phyloP scores from a whole-genome alignment of 495 filamentous ascomycete species.

The Aspergillus ellipticus region DNA sequence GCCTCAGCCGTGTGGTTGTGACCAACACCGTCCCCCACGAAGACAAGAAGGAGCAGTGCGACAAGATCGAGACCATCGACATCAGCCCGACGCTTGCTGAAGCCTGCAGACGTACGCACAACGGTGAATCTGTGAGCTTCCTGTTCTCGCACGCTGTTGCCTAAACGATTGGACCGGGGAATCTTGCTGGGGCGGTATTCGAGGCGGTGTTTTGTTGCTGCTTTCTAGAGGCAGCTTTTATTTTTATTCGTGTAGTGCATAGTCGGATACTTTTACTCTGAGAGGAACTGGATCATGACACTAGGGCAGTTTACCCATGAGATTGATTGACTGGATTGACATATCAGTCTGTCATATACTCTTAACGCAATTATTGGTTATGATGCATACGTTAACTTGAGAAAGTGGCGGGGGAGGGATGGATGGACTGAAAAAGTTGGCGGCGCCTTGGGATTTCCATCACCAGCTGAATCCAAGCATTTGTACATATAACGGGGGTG shows the following conservation, averaged over 20 bases:
- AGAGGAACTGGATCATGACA: not conserved
- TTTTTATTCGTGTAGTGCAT: not conserved
- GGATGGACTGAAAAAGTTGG: not conserved
- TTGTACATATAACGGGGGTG: not conserved
- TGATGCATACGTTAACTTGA: conserved; percentile 2
- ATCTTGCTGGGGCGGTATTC: not conserved
- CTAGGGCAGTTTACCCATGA: not conserved
- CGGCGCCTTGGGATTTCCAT: not conserved
- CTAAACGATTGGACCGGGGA: conserved; percentile 19
- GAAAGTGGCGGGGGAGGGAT: not conserved
- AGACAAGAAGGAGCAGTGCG: conserved; percentile 66
- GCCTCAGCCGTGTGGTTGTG: conserved; percentile 74
- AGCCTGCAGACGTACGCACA: conserved; percentile 79
- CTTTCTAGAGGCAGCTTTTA: not conserved
- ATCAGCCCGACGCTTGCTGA: conserved; percentile 81
- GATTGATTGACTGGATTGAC: not conserved
- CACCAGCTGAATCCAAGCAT: not conserved
- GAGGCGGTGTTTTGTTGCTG: not conserved
- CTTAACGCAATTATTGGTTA: not conserved
- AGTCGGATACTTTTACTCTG: not conserved
- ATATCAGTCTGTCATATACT: not conserved
- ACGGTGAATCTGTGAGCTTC: conserved; percentile 90
- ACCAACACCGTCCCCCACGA: conserved; percentile 97
- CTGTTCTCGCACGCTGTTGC: conserved; percentile 81
- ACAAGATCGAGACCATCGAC: conserved; percentile 84